Conservation (phyloP, 1,284 basidiomycete species). For the Pholiota adiposa region DNA sequence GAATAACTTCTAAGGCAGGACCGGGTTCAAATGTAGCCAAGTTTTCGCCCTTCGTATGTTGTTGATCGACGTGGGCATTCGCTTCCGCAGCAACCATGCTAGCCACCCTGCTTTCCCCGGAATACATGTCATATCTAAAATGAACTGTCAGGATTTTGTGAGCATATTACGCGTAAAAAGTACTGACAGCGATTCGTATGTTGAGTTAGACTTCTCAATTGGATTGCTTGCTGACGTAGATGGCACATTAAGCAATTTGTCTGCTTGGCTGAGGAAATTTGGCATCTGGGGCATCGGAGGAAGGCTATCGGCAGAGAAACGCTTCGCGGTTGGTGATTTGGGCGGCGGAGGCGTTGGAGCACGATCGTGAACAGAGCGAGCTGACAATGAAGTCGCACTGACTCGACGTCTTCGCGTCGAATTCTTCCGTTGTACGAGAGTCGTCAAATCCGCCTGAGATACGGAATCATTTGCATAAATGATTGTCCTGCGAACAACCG, state of each 20-base stretch:
- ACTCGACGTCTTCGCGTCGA: constrained; percentile 60
- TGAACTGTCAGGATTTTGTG: constrained; percentile 21
- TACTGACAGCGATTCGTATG: constrained; percentile 78
- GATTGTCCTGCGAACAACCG: constrained; percentile 75
- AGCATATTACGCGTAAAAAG: constrained; percentile 17
- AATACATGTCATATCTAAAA: constrained; percentile 79
- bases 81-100: constrained; percentile 35
- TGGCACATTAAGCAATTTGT: constrained; percentile 45
- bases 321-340: constrained; percentile 53
- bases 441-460: constrained; percentile 46
- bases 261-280: constrained; percentile 51
- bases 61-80: constrained; percentile 25
- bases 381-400: constrained; percentile 60
- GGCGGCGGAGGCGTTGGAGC: constrained; percentile 82
- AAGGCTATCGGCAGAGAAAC: constrained; percentile 63
- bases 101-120: constrained; percentile 52
- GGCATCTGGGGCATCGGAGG: constrained; percentile 77
- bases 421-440: constrained; percentile 56
- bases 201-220: constrained; percentile 65
- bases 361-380: constrained; percentile 75
- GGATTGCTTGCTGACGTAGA: constrained; percentile 41
- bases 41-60: constrained; percentile 23
- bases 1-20: constrained; percentile 75
- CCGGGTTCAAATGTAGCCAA: constrained; percentile 45
- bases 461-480: constrained; percentile 72